Conservation (phyloP, 768 basidiomycete genomes). For the Rhodosporidiobolus sp. region DNA sequence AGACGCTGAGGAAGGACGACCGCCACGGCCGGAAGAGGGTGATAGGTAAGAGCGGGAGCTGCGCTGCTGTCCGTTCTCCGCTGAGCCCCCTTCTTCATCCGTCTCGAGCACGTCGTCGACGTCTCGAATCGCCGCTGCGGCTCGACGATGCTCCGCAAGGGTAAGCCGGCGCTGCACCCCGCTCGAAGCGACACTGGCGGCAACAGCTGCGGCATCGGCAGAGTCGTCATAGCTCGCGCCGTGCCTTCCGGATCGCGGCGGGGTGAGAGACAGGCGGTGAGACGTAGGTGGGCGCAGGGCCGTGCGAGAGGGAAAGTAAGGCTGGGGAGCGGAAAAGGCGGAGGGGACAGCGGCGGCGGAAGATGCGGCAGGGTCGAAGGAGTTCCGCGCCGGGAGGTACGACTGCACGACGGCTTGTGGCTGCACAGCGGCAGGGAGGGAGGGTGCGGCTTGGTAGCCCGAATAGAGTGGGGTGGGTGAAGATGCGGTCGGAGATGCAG, state of each 20-base stretch:
- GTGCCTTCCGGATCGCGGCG: not conserved
- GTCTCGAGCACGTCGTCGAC: slow-evolving; percentile 32
- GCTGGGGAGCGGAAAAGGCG: no score
- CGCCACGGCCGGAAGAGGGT: not conserved
- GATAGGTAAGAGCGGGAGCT: no score
- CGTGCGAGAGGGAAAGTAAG: no score
- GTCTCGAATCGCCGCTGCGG: slow-evolving; percentile 3
- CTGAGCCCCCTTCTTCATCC: not conserved
- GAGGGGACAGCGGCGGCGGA: no score
- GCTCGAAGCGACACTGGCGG: not conserved
- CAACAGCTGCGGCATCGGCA: not conserved
- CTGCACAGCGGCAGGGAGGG: not conserved
- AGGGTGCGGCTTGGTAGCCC: not conserved
- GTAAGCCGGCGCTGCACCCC: slow-evolving; percentile 27
- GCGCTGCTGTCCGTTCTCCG: not conserved
- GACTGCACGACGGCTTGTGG: no score
- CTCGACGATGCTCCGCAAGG: slow-evolving; percentile 29
- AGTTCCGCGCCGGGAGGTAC: not conserved
- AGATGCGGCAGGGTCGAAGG: not conserved
- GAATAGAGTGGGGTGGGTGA: not conserved
- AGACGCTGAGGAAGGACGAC: no score
- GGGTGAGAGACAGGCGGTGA: not conserved
- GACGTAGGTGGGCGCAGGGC: not conserved
- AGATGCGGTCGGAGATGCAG: not conserved
- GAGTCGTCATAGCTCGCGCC: not conserved